These are phyloP conservation scores for Ceratocystis cubensis DNA, from an alignment of 2,329 filamentous ascomycete genomes.

Conservation along the genomic window DNA sequence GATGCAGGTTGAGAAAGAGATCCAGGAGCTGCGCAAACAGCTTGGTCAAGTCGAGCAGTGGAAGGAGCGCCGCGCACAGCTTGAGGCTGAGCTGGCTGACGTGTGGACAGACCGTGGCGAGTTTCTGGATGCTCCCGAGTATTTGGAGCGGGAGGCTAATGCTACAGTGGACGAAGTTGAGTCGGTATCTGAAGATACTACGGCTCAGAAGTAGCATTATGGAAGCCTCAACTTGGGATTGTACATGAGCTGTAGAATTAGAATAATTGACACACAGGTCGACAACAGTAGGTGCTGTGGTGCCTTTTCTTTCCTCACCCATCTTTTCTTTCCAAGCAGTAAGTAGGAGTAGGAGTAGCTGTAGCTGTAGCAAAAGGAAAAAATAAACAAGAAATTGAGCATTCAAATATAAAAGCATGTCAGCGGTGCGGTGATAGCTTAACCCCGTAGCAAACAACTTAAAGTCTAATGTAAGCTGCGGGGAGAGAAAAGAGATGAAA, in stretches of 20 bases:
- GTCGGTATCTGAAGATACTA: neutral
- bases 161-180: conserved; percentile 4
- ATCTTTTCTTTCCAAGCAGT: no score
- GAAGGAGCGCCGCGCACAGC: conserved; percentile 65
- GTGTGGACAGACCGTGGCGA: conserved; percentile 47
- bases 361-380: no score
- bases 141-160: conserved; percentile 26
- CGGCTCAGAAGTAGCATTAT: neutral
- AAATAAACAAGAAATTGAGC: neutral
- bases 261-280: neutral
- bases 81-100: conserved; percentile 64
- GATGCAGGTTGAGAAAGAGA: conserved; percentile 80
- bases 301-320: no score
- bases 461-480: neutral
- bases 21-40: conserved; percentile 69
- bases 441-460: neutral
- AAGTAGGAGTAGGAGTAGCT: no score
- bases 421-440: neutral
- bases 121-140: conserved; percentile 37
- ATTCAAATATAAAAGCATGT: neutral
- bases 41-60: conserved; percentile 72
- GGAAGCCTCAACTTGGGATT: neutral
- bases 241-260: neutral
- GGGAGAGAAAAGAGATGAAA: neutral
- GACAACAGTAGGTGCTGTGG: no score